Evolutionary conservation across 2,329 filamentous ascomycete genomes (phyloP).

Genomic region (Talaromyces islandicus): DNA sequence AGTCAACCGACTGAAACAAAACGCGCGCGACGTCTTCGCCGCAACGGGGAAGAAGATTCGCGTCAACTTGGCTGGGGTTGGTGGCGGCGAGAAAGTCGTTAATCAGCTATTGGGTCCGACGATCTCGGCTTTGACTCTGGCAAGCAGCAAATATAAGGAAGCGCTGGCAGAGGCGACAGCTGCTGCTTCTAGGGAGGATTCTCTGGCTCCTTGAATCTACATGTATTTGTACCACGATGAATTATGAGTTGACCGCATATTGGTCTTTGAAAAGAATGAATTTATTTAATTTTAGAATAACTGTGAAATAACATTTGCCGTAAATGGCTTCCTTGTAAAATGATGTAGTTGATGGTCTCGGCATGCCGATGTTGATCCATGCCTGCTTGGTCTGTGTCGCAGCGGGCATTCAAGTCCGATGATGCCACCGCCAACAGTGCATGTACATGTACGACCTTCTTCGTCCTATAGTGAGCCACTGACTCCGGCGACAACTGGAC

Average conservation of each 20-base stretch:
- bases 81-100: constrained; percentile 71
- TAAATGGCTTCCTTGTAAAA: no score
- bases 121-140: constrained; percentile 62
- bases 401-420: not conserved
- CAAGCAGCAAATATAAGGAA: constrained; percentile 64
- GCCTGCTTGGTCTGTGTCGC: not conserved
- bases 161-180: constrained; percentile 59
- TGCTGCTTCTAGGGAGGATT: constrained; percentile 15
- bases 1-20: constrained; percentile 61
- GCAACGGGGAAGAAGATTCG: constrained; percentile 68
- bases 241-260: not conserved
- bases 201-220: not conserved
- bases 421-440: not conserved
- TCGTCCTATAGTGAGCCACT: not conserved
- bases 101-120: constrained; percentile 70
- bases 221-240: not conserved
- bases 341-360: not conserved
- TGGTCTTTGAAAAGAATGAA: not conserved
- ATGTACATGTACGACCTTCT: not conserved
- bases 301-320: no score
- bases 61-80: constrained; percentile 59
- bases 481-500: not conserved
- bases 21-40: constrained; percentile 65
- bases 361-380: not conserved
- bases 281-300: not conserved